A percentile compares a stretch with the other conserved stretches of the same genome.
These are phyloP conservation scores for Lactuca saligna DNA, from an alignment of 129 eudicot species.

Conservation along the genomic window DNA sequence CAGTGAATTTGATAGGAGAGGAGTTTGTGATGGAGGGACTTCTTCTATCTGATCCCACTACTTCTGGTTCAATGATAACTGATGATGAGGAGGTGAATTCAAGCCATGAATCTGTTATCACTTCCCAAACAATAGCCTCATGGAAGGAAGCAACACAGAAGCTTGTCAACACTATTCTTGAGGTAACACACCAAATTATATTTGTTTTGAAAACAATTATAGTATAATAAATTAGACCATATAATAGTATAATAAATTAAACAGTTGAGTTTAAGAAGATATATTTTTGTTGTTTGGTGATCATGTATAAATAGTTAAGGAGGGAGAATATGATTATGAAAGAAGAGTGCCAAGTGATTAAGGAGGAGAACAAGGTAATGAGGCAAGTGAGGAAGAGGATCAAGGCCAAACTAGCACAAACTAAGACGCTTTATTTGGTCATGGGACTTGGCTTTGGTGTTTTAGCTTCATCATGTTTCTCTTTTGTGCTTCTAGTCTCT, in stretches of 20 bases:
- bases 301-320: slow-evolving; percentile 1
- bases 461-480: slow-evolving; percentile 18
- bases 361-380: slow-evolving; percentile 15
- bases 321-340: slow-evolving; percentile 15
- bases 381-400: slow-evolving; percentile 1
- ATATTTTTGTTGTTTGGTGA: not conserved
- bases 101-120: slow-evolving; percentile 41
- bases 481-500: not conserved
- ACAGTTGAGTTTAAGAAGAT: not conserved
- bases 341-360: not conserved
- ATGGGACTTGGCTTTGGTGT: not conserved
- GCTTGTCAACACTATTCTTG: slow-evolving; percentile 42
- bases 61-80: slow-evolving; percentile 12
- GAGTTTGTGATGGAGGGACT: slow-evolving; percentile 59
- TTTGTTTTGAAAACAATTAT: not conserved
- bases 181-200: slow-evolving; percentile 42
- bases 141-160: slow-evolving; percentile 53
- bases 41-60: slow-evolving; percentile 43
- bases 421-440: not conserved
- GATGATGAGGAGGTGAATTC: slow-evolving; percentile 50
- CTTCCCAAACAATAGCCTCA: slow-evolving; percentile 50
- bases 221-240: not conserved
- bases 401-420: slow-evolving; percentile 17
- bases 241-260: not conserved
- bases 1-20: slow-evolving; percentile 57